Base-by-base conservation (phyloP, 2,329 filamentous ascomycete genomes). In the Colletotrichum truncatum region DNA sequence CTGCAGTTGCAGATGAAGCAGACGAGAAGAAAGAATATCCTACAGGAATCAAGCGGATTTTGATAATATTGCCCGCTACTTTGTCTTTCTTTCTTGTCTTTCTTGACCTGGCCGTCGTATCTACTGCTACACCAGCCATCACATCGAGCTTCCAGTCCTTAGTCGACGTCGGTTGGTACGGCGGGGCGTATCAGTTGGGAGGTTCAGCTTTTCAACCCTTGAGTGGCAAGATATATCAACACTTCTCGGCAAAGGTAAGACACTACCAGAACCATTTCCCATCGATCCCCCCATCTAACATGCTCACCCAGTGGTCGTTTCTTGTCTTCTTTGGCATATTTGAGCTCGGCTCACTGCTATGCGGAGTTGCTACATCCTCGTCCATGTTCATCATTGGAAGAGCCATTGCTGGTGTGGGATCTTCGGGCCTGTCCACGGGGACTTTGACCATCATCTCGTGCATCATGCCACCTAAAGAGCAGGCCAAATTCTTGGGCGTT, bases 261-360 rank as follows among this genome's bases (percentile, higher is more conserved):
- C 8, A 4, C n/a, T n/a, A 8, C 18, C 18, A 4, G 4, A 8
- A 7, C 39, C 18, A 6, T 2, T n/a, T n/a, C n/a, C n/a, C 18
- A 16, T 9, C 6, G 14, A 3, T 12, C 3, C 6, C 18, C 39
- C 6, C 18, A 8, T 12, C 6, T 43, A 8, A 43, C 11, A 25
- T 7, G 1, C 18, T 41, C 49, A 6, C 43, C 8, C 68, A 80
- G 75, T 79, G 75, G 73, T 72, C 77, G 0, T 82, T 79, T 49
- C 68, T 81, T 6, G 52, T 60, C 53, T 81, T 84, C 43, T 76
- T 89, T 26, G 68, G 74, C 34, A 58, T 87, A 39, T 89, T 89
- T 66, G 85, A 88, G 70, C 21, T 87, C 1, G 87, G 87, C 2
- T 86, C 83, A 0, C 68, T 85, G 4, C 72, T 89, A n/a, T 89